Evolutionary conservation across 1,284 basidiomycete genomes (phyloP), one percentile per base, ranked within the genome.

Genomic region (Austroboletus rostrupii): DNA sequence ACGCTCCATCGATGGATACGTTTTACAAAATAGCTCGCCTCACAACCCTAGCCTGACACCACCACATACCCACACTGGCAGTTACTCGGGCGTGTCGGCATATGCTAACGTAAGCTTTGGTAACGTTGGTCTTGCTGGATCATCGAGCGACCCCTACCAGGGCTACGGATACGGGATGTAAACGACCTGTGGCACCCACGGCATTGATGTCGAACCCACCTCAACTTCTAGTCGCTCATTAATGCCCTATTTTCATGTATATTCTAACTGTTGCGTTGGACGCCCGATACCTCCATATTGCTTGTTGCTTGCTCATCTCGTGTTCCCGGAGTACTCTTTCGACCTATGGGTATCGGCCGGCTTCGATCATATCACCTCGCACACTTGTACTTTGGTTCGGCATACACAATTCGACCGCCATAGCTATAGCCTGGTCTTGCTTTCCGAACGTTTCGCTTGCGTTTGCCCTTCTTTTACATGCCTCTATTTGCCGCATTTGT

Each of bases 91-190:
- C 54, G 72, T 73, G 50, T 76, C 79, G 47, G 61, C 65, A 19
- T 83, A 80, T 55, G 68, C 73, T 55, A 75, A 71, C 62, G 69
- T 79, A 55, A 77, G 72, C 68, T 87, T 85, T 68, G 77, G 74
- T 59, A 78, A 75, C 56, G 74, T 77, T 54, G 77, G 74, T 54
- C 70, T 86, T 51, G 70, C 76, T 39, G 72, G 66, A 43, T 70
- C 76, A 47, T 70, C 85, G 61, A 80, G 75, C 59, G 86, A 88
- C 68, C 85, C 84, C 36, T 90, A 90, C 73, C 84, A 86, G 71
- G 69, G 75, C 57, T 90, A 86, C 62, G 85, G 81, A 52, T 90
- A 90, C 59, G 82, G 84, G 64, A 88, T 89, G 85, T 90, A 83
- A 65, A 49, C 45, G 33, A 45, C 45, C 49, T 56, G 54, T 52